A percentile compares a stretch with the other conserved stretches of the same genome.
phyloP scores from a whole-genome alignment of 2,329 filamentous ascomycete genomes.

The Fusarium cicatricum region DNA sequence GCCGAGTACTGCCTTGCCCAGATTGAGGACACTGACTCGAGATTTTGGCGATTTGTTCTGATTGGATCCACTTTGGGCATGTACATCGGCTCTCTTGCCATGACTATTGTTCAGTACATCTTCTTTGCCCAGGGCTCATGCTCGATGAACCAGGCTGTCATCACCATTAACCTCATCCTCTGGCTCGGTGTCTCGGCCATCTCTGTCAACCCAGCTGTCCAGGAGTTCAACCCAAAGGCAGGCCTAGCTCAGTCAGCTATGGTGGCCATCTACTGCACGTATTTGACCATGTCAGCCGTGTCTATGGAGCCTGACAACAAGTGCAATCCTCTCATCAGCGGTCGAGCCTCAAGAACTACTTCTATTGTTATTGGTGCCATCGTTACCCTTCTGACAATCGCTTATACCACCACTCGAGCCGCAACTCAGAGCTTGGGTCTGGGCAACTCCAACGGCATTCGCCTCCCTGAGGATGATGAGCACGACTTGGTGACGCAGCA shows the following conservation, averaged over 20 bases:
- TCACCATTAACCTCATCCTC: slow-evolving; percentile 90
- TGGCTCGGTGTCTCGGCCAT: slow-evolving; percentile 82
- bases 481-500: slow-evolving; percentile 91
- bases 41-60: slow-evolving; percentile 83
- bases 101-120: slow-evolving; percentile 97
- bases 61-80: slow-evolving; percentile 93
- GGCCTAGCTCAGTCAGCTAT: slow-evolving; percentile 97
- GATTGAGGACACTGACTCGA: slow-evolving; percentile 89
- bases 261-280: slow-evolving; percentile 98
- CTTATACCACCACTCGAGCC: slow-evolving; percentile 95
- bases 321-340: slow-evolving; percentile 91
- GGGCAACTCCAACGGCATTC: slow-evolving; percentile 60
- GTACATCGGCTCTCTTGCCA: slow-evolving; percentile 88
- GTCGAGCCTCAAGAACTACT: slow-evolving; percentile 86
- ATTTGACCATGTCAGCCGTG: slow-evolving; percentile 96
- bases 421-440: slow-evolving; percentile 88
- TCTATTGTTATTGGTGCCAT: slow-evolving; percentile 93
- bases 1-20: slow-evolving; percentile 94
- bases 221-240: slow-evolving; percentile 91
- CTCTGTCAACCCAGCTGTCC: slow-evolving; percentile 88
- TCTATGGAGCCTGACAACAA: slow-evolving; percentile 97
- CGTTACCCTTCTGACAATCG: slow-evolving; percentile 95
- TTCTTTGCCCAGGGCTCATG: slow-evolving; percentile 88
- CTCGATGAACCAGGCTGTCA: slow-evolving; percentile 95
- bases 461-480: slow-evolving; percentile 75